phyloP scores from a whole-genome alignment of 2,329 filamentous ascomycete genomes.

The Orbilia blumenaviensis region DNA sequence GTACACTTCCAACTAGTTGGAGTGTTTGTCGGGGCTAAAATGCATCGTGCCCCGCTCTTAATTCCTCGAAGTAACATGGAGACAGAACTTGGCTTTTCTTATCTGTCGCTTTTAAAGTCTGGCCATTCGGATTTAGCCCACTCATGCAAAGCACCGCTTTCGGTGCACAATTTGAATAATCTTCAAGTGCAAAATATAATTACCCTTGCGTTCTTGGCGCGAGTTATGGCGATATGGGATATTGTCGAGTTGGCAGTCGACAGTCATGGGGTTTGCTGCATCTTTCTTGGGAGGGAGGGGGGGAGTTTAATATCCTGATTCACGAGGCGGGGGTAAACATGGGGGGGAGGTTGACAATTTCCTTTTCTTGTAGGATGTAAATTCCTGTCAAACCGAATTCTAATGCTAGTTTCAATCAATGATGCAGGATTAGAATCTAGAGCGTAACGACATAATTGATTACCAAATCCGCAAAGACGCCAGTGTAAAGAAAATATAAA shows the following conservation, averaged over 20 bases:
- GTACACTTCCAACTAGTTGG: slow-evolving; percentile 18
- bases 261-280: neutral
- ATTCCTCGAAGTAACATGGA: neutral
- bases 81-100: slow-evolving; percentile 11
- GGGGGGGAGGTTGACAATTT: neutral
- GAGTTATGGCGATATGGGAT: neutral
- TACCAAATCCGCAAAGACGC: neutral
- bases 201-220: neutral
- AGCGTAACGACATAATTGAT: neutral
- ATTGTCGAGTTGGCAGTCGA: neutral
- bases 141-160: neutral
- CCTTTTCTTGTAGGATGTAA: neutral
- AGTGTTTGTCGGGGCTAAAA: slow-evolving; percentile 19
- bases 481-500: neutral
- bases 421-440: neutral
- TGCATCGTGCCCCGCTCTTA: slow-evolving; percentile 17
- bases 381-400: neutral
- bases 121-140: slow-evolving; percentile 7
- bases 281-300: too few relatives aligned
- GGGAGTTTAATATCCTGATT: neutral
- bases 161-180: neutral
- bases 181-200: neutral
- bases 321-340: neutral
- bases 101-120: slow-evolving; percentile 10
- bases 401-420: neutral